Conservation (phyloP, 148 eudicot genomes). For the Rhododendron molle region DNA sequence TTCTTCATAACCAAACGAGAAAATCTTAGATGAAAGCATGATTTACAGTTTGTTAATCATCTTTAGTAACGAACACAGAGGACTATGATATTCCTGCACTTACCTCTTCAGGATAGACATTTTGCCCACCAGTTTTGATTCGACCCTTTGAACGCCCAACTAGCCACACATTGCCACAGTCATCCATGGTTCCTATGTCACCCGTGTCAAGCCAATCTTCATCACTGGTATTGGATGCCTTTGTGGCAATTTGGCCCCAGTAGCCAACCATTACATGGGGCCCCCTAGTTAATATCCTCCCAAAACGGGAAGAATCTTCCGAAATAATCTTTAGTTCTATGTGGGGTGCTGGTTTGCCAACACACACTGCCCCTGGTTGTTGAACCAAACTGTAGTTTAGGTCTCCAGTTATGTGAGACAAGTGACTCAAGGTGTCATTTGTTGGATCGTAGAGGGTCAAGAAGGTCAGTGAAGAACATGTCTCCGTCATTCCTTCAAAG, state of each 20-base stretch:
- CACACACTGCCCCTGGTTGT: conserved; percentile 54
- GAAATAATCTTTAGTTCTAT: conserved; percentile 46
- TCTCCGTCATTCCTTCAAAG: conserved; percentile 85
- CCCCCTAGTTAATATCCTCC: conserved; percentile 84
- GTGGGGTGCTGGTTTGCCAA: conserved; percentile 92
- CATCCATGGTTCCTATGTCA: conserved; percentile 74
- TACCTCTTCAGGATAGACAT: conserved; percentile 94
- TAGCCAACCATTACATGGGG: conserved; percentile 77
- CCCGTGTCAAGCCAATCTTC: conserved; percentile 91
- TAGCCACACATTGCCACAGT: conserved; percentile 72
- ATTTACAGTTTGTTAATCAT: not conserved
- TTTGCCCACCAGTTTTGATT: conserved; percentile 94
- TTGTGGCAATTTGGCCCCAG: conserved; percentile 48
- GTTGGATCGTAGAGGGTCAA: conserved; percentile 61
- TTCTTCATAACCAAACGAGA: not conserved
- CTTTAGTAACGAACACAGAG: not conserved
- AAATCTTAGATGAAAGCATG: not conserved
- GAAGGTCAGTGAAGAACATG: conserved; percentile 88
- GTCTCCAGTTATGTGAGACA: conserved; percentile 1
- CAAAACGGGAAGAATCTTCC: conserved; percentile 40
- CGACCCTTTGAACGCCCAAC: conserved; percentile 76
- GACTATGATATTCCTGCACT: not conserved
- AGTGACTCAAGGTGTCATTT: conserved; percentile 14
- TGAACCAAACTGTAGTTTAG: not conserved
- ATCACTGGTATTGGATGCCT: conserved; percentile 9